These are phyloP conservation scores for Tetracladium setigerum DNA, from an alignment of 495 filamentous ascomycete genomes.

Conservation along the genomic window DNA sequence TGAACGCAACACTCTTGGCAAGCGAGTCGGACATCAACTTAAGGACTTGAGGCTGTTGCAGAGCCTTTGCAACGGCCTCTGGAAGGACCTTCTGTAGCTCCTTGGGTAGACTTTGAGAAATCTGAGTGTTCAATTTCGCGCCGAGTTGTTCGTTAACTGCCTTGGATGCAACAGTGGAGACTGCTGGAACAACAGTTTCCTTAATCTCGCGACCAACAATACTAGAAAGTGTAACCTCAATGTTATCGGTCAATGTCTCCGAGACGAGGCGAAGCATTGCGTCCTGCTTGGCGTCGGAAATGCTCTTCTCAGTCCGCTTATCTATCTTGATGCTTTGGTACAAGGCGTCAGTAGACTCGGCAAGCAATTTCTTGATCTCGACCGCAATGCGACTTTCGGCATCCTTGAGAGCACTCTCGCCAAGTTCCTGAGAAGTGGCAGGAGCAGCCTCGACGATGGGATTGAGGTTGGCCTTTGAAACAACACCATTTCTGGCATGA, in stretches of 20 bases:
- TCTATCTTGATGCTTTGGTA: conserved; percentile 31
- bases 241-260: conserved; percentile 79
- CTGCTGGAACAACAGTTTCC: conserved; percentile 32
- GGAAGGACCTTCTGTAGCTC: conserved; percentile 40
- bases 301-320: conserved; percentile 27
- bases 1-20: conserved; percentile 51
- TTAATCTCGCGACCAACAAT: conserved; percentile 49
- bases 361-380: conserved; percentile 35
- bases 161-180: conserved; percentile 20
- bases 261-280: conserved; percentile 82
- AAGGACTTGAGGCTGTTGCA: conserved; percentile 63
- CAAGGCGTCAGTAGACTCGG: conserved; percentile 33
- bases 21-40: conserved; percentile 61
- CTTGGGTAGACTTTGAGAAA: conserved; percentile 36
- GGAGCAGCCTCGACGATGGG: conserved; percentile 3
- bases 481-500: conserved; percentile 13
- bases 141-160: conserved; percentile 41
- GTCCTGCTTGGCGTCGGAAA: conserved; percentile 56
- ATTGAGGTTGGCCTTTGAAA: conserved; percentile 5
- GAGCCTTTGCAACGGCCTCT: conserved; percentile 43
- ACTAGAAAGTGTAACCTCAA: conserved; percentile 65
- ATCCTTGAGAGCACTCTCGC: conserved; percentile 34
- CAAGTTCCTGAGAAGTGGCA: conserved; percentile 31
- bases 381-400: conserved; percentile 37
- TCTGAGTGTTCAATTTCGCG: conserved; percentile 14